phyloP scores from a whole-genome alignment of 192 early-diverging fungal genomes.

The Podila epicladia region DNA sequence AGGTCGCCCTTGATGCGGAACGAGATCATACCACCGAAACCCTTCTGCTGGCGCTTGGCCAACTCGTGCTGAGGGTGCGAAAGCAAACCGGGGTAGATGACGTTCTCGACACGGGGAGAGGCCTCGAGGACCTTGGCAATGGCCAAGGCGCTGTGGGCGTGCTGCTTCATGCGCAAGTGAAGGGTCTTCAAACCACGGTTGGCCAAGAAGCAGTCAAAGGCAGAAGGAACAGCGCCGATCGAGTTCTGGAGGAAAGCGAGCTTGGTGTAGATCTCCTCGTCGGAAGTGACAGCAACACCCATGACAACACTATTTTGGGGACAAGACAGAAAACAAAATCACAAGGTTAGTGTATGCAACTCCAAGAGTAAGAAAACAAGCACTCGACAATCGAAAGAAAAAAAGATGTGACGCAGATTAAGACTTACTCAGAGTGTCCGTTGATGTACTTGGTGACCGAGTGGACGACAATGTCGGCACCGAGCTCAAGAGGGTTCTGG shows the following conservation, averaged over 20 bases:
- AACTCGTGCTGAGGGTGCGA: slow-evolving; percentile 94
- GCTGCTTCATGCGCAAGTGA: slow-evolving; percentile 93
- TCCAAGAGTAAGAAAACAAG: background rate
- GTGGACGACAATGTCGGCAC: slow-evolving; percentile 98
- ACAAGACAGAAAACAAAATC: background rate
- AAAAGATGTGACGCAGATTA: background rate
- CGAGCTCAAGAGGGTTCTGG: slow-evolving; percentile 89
- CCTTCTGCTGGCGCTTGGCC: slow-evolving; percentile 87
- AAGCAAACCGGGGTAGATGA: slow-evolving; percentile 93
- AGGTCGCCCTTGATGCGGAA: slow-evolving; percentile 91
- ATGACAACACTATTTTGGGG: slow-evolving; percentile 75
- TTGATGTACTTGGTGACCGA: slow-evolving; percentile 99
- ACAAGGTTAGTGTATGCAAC: background rate
- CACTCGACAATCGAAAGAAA: no score
- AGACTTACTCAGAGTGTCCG: slow-evolving; percentile 87
- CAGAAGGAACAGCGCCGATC: slow-evolving; percentile 93
- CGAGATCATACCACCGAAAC: slow-evolving; percentile 97
- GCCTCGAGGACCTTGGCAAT: slow-evolving; percentile 85
- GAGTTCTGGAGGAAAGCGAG: slow-evolving; percentile 96
- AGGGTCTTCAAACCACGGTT: slow-evolving; percentile 96
- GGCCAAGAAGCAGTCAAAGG: slow-evolving; percentile 98
- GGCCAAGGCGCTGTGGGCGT: slow-evolving; percentile 84
- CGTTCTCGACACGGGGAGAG: slow-evolving; percentile 76
- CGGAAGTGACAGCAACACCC: slow-evolving; percentile 90
- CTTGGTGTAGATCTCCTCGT: slow-evolving; percentile 75